Conservation (phyloP, 2,329 filamentous ascomycete genomes). For the Apiospora aurea region DNA sequence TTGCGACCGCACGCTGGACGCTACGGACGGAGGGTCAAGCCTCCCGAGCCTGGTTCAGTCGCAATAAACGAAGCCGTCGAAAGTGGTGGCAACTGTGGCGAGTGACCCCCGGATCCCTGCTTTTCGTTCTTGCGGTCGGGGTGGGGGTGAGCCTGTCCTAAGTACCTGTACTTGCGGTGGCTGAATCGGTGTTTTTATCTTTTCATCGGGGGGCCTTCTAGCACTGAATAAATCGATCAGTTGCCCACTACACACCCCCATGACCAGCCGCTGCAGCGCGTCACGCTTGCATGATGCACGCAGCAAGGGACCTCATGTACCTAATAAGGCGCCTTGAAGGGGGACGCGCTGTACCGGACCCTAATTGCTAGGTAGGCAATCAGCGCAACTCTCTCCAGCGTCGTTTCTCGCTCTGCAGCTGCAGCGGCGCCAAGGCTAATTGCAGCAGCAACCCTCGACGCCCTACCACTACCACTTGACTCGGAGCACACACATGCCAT, state of each 20-base stretch:
- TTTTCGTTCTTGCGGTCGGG: background rate
- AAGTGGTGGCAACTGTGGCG: background rate
- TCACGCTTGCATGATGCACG: slow-evolving; percentile 25
- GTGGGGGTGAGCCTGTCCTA: background rate
- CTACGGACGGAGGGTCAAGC: slow-evolving; percentile 15
- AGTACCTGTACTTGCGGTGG: slow-evolving; percentile 22
- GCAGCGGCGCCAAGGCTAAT: slow-evolving; percentile 18
- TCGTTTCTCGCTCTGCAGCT: background rate
- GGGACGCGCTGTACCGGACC: slow-evolving; percentile 23
- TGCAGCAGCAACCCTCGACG: background rate
- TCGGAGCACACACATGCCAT: background rate
- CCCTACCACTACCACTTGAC: background rate
- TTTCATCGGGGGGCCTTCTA: background rate
- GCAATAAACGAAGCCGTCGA: background rate
- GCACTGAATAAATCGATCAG: background rate
- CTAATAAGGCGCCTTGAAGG: too few relatives aligned
- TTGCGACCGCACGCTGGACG: background rate
- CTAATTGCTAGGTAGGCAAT: slow-evolving; percentile 6
- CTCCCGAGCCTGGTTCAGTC: background rate
- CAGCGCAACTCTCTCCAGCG: background rate
- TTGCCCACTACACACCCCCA: slow-evolving; percentile 5
- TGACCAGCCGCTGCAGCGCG: slow-evolving; percentile 15
- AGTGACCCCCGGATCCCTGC: background rate
- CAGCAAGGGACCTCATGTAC: slow-evolving; percentile 21
- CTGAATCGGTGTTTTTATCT: background rate